phyloP scores from a whole-genome alignment of 225 moss, liverwort and hornwort genomes.

The Physcomitrellopsis africana region DNA sequence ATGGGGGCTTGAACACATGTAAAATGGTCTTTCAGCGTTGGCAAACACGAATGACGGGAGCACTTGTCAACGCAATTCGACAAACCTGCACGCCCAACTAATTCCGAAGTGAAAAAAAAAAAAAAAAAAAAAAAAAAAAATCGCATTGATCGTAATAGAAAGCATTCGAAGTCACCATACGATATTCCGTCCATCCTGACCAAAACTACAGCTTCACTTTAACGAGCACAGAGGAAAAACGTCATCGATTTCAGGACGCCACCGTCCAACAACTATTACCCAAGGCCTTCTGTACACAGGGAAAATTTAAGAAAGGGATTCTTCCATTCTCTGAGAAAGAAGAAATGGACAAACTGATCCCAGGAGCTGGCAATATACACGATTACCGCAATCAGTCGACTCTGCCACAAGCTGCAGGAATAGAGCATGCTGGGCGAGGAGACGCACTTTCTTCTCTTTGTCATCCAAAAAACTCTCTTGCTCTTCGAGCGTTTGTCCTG shows the following conservation, averaged over 20 bases:
- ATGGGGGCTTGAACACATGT: constrained; percentile 43
- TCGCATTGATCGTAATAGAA: too few species aligned
- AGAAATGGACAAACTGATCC: neutral
- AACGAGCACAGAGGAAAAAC: neutral
- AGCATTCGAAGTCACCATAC: too few species aligned
- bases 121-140: neutral
- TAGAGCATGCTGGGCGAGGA: constrained; percentile 57
- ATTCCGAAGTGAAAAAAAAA: constrained; percentile 3
- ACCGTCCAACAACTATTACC: neutral
- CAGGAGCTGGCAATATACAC: neutral
- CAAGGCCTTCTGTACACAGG: neutral
- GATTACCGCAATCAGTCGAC: constrained; percentile 55
- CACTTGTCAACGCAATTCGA: constrained; percentile 63
- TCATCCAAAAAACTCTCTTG: constrained; percentile 42
- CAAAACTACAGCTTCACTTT: neutral
- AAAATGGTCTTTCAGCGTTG: constrained; percentile 50
- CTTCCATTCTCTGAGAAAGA: neutral
- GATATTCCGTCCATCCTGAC: too few species aligned
- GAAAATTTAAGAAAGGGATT: too few species aligned
- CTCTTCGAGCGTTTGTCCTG: constrained; percentile 25
- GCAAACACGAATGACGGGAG: constrained; percentile 58
- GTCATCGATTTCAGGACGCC: neutral
- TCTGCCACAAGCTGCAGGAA: constrained; percentile 57
- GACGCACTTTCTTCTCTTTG: constrained; percentile 51
- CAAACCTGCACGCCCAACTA: constrained; percentile 41